Conservation (phyloP, 1,139 yeast species). For the Zygoascus meyerae region DNA sequence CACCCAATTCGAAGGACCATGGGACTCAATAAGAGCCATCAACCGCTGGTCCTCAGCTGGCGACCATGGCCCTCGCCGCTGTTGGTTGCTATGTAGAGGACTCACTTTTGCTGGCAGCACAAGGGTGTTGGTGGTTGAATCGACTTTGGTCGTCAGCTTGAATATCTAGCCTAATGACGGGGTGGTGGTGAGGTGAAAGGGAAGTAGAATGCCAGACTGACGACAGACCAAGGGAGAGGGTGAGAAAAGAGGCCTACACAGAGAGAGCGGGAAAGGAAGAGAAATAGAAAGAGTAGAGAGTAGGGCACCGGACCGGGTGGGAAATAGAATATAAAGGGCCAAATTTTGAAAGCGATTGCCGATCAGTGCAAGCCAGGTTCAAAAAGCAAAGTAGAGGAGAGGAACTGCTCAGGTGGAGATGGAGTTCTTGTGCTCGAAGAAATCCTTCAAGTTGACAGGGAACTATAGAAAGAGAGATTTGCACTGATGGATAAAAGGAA, state of each 20-base stretch:
- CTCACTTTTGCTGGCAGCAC: constrained; percentile 5
- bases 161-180: not conserved
- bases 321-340: not conserved
- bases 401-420: too few relatives aligned
- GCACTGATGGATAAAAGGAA: too few relatives aligned
- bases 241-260: not conserved
- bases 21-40: constrained; percentile 59
- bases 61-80: constrained; percentile 81
- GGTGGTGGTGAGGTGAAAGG: not conserved
- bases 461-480: too few relatives aligned
- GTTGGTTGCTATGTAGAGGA: constrained; percentile 14
- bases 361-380: too few relatives aligned
- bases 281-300: not conserved
- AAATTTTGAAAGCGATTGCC: not conserved
- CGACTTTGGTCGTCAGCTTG: not conserved
- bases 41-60: constrained; percentile 74
- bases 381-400: too few relatives aligned
- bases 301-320: not conserved
- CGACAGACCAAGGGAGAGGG: not conserved
- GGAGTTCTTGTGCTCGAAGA: too few relatives aligned
- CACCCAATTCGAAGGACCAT: constrained; percentile 92
- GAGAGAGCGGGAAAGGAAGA: constrained; percentile 1
- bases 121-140: not conserved
- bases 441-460: too few relatives aligned
- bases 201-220: not conserved